A percentile compares a stretch with the other conserved stretches of the same genome.
Conservation (phyloP, 208 protist species). For the Crithidia bombi region DNA sequence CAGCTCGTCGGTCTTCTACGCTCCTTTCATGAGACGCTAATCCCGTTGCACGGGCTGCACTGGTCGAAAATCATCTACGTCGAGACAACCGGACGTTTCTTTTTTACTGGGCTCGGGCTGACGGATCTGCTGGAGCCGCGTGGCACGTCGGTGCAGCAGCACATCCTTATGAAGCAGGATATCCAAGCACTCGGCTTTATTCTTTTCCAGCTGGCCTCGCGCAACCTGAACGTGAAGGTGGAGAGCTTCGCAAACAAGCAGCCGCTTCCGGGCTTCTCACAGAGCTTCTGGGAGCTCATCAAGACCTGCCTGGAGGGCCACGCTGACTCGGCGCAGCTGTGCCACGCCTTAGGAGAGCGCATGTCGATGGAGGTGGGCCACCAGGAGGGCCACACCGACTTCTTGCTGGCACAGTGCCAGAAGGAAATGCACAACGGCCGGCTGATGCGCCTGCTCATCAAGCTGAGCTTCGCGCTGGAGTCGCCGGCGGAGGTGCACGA, state of each 20-base stretch:
- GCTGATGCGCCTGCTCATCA: constrained; percentile 94
- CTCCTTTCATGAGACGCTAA: constrained; percentile 85
- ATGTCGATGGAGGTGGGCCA: constrained; percentile 91
- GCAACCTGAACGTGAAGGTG: constrained; percentile 58
- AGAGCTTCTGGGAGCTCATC: constrained; percentile 82
- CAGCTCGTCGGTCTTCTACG: constrained; percentile 86
- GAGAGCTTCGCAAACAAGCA: constrained; percentile 69
- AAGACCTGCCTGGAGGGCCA: constrained; percentile 76
- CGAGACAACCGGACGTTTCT: constrained; percentile 77
- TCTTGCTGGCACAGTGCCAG: constrained; percentile 88
- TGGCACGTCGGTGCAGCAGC: constrained; percentile 28
- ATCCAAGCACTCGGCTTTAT: constrained; percentile 82
- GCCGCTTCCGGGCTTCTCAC: constrained; percentile 72
- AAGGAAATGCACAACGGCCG: constrained; percentile 97
- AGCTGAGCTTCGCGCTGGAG: constrained; percentile 93
- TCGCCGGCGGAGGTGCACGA: constrained; percentile 84
- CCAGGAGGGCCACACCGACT: constrained; percentile 89
- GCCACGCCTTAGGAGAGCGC: constrained; percentile 77
- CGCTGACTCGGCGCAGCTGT: constrained; percentile 65
- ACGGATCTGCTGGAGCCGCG: constrained; percentile 76
- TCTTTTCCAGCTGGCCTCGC: constrained; percentile 80
- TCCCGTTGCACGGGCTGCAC: constrained; percentile 77
- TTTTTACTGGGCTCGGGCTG: constrained; percentile 84
- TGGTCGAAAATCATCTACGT: constrained; percentile 88
- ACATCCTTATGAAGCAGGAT: constrained; percentile 74